A percentile compares a stretch with the other conserved stretches of the same genome.
These are phyloP conservation scores for Colletotrichum sp. DNA, from an alignment of 2,329 filamentous ascomycete genomes.

Conservation along the genomic window DNA sequence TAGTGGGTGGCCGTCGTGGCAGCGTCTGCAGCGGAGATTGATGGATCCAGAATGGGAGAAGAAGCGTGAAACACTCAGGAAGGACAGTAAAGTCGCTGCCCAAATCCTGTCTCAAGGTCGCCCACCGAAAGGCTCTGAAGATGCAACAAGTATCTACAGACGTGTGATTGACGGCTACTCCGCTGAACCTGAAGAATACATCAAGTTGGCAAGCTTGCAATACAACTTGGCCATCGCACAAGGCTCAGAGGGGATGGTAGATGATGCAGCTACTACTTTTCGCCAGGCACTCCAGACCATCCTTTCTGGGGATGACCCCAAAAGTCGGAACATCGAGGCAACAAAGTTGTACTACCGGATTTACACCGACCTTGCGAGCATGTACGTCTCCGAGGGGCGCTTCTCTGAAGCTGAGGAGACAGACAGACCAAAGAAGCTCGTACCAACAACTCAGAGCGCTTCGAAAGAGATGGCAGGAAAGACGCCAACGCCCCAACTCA, in stretches of 20 bases:
- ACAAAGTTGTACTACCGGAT: neutral
- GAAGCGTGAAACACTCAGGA: neutral
- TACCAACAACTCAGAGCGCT: neutral
- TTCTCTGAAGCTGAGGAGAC: neutral
- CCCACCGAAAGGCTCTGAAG: neutral
- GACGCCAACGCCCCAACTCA: neutral
- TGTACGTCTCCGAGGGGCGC: neutral
- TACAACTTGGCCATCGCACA: neutral
- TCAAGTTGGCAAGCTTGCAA: neutral
- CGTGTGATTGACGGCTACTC: neutral
- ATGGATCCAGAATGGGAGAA: neutral
- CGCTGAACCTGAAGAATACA: neutral
- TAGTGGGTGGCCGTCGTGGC: neutral
- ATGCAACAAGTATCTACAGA: neutral
- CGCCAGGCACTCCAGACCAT: neutral
- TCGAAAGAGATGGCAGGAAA: neutral
- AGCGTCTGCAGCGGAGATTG: neutral
- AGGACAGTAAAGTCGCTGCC: neutral
- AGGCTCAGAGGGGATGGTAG: neutral
- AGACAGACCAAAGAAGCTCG: neutral
- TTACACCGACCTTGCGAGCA: neutral
- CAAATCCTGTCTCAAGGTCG: neutral
- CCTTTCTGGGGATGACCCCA: neutral
- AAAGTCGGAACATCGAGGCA: fast-evolving
- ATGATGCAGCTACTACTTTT: neutral